Conservation (phyloP, 140 eudicot genomes). For the Erigeron philadelphicus region DNA sequence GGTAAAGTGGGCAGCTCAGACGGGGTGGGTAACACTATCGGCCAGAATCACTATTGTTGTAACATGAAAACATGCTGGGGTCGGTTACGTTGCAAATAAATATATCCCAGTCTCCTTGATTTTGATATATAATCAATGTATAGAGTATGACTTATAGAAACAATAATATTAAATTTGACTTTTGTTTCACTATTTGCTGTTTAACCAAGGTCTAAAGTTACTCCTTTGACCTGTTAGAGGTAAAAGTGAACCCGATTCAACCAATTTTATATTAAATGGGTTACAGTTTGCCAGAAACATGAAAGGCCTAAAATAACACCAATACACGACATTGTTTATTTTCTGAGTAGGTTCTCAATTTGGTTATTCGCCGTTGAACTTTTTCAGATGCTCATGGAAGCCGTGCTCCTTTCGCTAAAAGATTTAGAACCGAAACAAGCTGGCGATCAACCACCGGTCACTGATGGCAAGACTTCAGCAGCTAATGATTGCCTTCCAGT, state of each 20-base stretch:
- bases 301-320: neutral
- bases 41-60: neutral
- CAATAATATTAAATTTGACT: neutral
- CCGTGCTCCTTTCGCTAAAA: slow-evolving; percentile 62
- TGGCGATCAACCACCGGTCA: slow-evolving; percentile 18
- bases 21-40: neutral
- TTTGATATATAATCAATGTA: neutral
- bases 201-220: too few relatives aligned
- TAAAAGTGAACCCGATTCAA: too few relatives aligned
- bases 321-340: neutral
- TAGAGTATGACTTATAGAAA: neutral
- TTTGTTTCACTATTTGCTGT: too few relatives aligned
- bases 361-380: neutral
- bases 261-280: too few relatives aligned
- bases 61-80: neutral
- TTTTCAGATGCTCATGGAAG: slow-evolving; percentile 78
- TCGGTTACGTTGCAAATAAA: neutral
- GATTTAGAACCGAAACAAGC: slow-evolving; percentile 44
- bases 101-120: neutral
- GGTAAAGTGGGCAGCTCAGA: neutral
- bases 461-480: slow-evolving; percentile 9
- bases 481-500: slow-evolving; percentile 6
- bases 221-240: neutral
- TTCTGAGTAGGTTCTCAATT: neutral
- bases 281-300: neutral